Evolutionary conservation across 768 basidiomycete genomes (phyloP).

Genomic region (Cystofilobasidium capitatum): DNA sequence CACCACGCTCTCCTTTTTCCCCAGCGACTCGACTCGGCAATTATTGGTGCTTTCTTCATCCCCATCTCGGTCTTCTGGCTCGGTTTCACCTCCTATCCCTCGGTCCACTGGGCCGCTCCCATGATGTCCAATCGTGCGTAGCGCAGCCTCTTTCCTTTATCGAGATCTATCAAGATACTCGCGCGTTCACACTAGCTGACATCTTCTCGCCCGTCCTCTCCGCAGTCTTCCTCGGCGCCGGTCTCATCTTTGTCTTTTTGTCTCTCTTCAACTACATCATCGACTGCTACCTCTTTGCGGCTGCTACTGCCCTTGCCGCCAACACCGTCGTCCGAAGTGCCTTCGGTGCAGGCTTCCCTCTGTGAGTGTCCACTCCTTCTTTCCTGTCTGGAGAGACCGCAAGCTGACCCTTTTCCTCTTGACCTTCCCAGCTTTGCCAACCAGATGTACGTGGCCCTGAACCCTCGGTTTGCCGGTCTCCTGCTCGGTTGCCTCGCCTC

Average conservation of each 20-base stretch:
- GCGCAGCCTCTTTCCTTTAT: neutral
- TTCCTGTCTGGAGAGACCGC: neutral
- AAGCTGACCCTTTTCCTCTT: conserved; percentile 15
- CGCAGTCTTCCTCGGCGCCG: conserved; percentile 32
- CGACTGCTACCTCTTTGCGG: conserved; percentile 41
- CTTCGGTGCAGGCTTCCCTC: conserved; percentile 36
- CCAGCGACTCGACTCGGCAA: neutral
- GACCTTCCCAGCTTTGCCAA: conserved; percentile 36
- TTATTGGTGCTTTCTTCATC: conserved; percentile 9
- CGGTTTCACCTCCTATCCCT: neutral
- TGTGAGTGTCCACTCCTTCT: neutral
- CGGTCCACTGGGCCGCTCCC: conserved; percentile 38
- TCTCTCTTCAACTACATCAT: conserved; percentile 35
- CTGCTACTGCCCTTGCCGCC: conserved; percentile 42
- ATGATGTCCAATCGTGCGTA: conserved; percentile 30
- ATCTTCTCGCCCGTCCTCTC: neutral
- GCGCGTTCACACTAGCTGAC: too few species aligned
- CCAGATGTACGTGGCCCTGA: conserved; percentile 41
- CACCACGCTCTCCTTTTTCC: neutral
- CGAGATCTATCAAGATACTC: neutral
- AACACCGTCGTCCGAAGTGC: conserved; percentile 36
- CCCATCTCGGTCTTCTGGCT: conserved; percentile 20
- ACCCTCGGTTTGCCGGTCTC: conserved; percentile 41
- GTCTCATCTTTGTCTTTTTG: conserved; percentile 37
- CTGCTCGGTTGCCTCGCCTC: conserved; percentile 39